These are phyloP conservation scores for Escovopsis sp. DNA, from an alignment of 2,329 filamentous ascomycete species.

Conservation along the genomic window DNA sequence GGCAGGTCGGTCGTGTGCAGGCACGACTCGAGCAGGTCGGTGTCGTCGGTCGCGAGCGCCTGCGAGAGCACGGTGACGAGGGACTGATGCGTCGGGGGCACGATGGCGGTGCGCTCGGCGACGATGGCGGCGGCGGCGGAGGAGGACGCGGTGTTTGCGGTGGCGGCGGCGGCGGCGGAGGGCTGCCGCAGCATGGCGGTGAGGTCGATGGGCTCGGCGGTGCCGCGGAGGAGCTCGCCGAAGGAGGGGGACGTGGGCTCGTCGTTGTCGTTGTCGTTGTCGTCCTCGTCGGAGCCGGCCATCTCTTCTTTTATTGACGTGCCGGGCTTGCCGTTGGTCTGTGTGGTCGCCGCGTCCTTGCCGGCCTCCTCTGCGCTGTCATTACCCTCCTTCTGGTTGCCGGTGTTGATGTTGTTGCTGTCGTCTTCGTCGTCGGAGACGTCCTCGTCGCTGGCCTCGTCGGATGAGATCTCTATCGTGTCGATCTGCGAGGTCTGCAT, in stretches of 20 bases:
- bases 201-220: conserved; percentile 64
- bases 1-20: conserved; percentile 63
- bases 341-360: conserved; percentile 14
- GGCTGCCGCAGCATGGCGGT: conserved; percentile 39
- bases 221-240: conserved; percentile 66
- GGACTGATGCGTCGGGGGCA: conserved; percentile 58
- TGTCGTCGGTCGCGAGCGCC: conserved; percentile 83
- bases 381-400: conserved; percentile 11
- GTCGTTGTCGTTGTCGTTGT: conserved; percentile 14
- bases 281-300: too few relatives aligned
- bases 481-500: conserved; percentile 24
- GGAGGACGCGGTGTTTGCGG: conserved; percentile 17
- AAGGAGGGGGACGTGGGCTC: conserved; percentile 54
- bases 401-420: conserved; percentile 9
- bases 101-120: conserved; percentile 33
- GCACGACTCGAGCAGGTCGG: conserved; percentile 79
- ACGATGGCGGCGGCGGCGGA: conserved; percentile 17
- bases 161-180: conserved; percentile 9
- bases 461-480: conserved; percentile 44
- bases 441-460: conserved; percentile 33
- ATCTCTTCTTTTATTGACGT: too few relatives aligned
- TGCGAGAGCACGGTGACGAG: conserved; percentile 87
- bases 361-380: conserved; percentile 15
- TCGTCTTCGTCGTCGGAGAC: conserved; percentile 30
- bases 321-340: too few relatives aligned